Evolutionary conservation across 129 eudicot species (phyloP), one percentile per base, ranked within the genome.

Genomic region (Artemisia tridentata): DNA sequence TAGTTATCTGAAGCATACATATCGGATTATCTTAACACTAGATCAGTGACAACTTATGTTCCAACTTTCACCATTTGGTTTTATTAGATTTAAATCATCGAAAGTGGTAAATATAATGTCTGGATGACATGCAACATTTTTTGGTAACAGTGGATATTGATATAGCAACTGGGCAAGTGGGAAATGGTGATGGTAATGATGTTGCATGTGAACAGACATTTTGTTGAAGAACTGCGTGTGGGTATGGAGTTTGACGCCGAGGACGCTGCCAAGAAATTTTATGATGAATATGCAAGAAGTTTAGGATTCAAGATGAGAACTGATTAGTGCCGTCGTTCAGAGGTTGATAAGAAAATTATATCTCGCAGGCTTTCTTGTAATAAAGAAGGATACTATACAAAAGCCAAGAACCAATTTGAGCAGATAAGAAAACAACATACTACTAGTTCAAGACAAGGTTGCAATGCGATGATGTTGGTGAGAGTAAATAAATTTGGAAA

Each of bases 391-490:
- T 81, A 84, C 72, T 74, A 84, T 74, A 72, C 71, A 55, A 79
- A 68, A 74, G 20, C 76, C 77, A 81, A 79, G 69, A 81, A 71
- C 19, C 81, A 78, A 58, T 71, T 78, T 72, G 89, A 83, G 45
- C 82, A 77, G 21, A 31, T 69, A 29, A 68, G 72, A 72, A 81
- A 85, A 67, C 80, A 75, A 47, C 79, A 80, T 17, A 25, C 82
- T 17, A 25, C 82, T 10, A 79, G 85, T 72, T 70, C 75, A 52
- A 55, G 82, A 64, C 86, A 82, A 76, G 90, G 84, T 53, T 85
- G 90, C 58, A 79, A 85, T 43, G 90, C 90, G 5, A 85, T 79
- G 84, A 76, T 85, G 73, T 29, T 82, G 43, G 84, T 79, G 18
- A 79, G 77, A 75, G 52, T 82, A 46, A 74, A 65, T 63, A 74